Evolutionary conservation across 768 basidiomycete species (phyloP).

Genomic region (Infundibulicybe gibba): DNA sequence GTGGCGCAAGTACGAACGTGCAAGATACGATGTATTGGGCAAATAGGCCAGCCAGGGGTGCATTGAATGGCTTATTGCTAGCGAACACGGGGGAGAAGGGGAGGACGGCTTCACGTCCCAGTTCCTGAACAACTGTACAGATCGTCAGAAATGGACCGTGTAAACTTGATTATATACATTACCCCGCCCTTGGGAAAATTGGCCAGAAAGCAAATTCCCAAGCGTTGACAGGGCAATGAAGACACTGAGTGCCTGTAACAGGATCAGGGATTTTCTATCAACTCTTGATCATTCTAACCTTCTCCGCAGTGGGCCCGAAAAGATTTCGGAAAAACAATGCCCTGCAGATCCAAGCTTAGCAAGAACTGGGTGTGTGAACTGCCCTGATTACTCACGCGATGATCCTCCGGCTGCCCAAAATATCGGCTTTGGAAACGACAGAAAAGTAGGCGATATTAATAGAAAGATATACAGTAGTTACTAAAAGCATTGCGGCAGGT

Average conservation of each 20-base stretch:
- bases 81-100: conserved; percentile 67
- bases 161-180: conserved; percentile 2
- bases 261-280: neutral
- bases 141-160: neutral
- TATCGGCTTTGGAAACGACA: conserved; percentile 68
- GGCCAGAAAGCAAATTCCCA: conserved; percentile 59
- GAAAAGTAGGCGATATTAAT: conserved; percentile 75
- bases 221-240: conserved; percentile 63
- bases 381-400: conserved; percentile 49
- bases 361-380: neutral
- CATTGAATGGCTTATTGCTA: conserved; percentile 66
- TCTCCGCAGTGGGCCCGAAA: conserved; percentile 59
- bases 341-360: conserved; percentile 24
- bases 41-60: conserved; percentile 62
- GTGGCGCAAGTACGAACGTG: conserved; percentile 49
- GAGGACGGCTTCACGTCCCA: conserved; percentile 68
- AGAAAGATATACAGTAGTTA: conserved; percentile 58
- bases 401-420: conserved; percentile 58
- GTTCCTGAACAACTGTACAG: conserved; percentile 61
- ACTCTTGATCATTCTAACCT: conserved; percentile 30
- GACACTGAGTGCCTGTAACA: conserved; percentile 47
- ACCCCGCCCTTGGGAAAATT: conserved; percentile 71
- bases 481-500: conserved; percentile 57
- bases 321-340: conserved; percentile 75
- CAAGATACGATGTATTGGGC: conserved; percentile 63